phyloP scores from a whole-genome alignment of 1,284 basidiomycete genomes.

The Ceratobasidium sp. region DNA sequence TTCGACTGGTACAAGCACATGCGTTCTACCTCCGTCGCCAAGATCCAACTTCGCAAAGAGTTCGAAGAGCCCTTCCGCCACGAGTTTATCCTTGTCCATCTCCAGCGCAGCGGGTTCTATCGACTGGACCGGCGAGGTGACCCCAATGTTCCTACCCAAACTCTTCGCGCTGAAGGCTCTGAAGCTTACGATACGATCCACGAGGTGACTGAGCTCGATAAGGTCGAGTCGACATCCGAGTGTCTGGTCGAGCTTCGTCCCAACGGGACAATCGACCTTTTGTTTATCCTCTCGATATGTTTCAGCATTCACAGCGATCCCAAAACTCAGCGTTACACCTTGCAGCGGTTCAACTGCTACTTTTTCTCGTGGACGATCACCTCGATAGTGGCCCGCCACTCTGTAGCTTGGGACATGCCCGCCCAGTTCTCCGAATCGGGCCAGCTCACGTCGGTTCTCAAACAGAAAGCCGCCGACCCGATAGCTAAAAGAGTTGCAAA shows the following conservation, averaged over 20 bases:
- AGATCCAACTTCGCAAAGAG: conserved; percentile 42
- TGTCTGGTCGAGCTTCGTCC: conserved; percentile 40
- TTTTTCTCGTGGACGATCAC: conserved; percentile 45
- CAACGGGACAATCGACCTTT: conserved; percentile 35
- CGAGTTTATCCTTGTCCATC: conserved; percentile 42
- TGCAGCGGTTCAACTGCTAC: conserved; percentile 44
- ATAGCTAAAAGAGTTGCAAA: conserved; percentile 29
- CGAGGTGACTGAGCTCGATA: conserved; percentile 22
- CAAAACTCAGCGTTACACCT: conserved; percentile 39
- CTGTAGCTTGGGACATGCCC: conserved; percentile 38
- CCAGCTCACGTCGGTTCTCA: conserved; percentile 33
- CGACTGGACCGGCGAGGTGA: conserved; percentile 40
- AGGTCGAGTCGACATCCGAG: conserved; percentile 26
- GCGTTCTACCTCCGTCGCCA: conserved; percentile 28
- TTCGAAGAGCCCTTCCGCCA: conserved; percentile 42
- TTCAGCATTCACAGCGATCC: conserved; percentile 42
- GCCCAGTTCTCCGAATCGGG: conserved; percentile 17
- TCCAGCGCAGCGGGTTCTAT: conserved; percentile 27
- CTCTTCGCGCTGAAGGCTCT: conserved; percentile 32
- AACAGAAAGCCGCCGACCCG: conserved; percentile 27
- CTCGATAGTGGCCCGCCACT: conserved; percentile 37
- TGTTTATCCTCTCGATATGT: conserved; percentile 37
- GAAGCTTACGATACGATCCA: conserved; percentile 42
- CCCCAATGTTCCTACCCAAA: conserved; percentile 44
- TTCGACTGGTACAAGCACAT: conserved; percentile 43